phyloP scores from a whole-genome alignment of 129 eudicot species.

The Artemisia annua region DNA sequence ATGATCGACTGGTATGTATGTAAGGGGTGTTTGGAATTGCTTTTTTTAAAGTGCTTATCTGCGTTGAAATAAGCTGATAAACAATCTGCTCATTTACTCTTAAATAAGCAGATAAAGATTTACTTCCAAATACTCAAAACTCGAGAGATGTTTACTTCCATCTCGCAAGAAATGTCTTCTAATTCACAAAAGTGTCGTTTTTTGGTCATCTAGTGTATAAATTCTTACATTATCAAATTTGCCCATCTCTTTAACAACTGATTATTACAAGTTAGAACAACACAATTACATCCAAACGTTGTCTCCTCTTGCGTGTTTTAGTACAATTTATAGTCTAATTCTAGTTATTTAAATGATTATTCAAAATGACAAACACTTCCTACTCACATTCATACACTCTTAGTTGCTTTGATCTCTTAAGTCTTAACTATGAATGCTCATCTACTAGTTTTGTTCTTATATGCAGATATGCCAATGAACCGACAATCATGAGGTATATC shows the following conservation, averaged over 20 bases:
- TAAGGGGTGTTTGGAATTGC: background rate
- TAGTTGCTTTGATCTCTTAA: slow-evolving; percentile 5
- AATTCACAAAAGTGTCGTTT: background rate
- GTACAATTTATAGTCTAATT: background rate
- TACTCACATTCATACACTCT: background rate
- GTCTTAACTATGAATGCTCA: background rate
- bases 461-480: slow-evolving; percentile 66
- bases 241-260: background rate
- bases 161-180: background rate
- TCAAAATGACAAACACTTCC: background rate
- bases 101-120: no score
- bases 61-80: no score
- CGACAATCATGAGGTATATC: slow-evolving; percentile 73
- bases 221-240: background rate
- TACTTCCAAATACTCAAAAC: no score
- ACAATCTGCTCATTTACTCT: no score
- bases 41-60: no score
- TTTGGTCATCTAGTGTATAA: background rate
- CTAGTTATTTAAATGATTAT: background rate
- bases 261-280: no score
- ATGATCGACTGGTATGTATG: background rate
- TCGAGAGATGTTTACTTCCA: background rate
- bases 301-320: background rate
- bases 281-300: background rate
- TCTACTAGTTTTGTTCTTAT: slow-evolving; percentile 9